phyloP scores from a whole-genome alignment of 257 asterid species.

The Gynochthodes officinalis region DNA sequence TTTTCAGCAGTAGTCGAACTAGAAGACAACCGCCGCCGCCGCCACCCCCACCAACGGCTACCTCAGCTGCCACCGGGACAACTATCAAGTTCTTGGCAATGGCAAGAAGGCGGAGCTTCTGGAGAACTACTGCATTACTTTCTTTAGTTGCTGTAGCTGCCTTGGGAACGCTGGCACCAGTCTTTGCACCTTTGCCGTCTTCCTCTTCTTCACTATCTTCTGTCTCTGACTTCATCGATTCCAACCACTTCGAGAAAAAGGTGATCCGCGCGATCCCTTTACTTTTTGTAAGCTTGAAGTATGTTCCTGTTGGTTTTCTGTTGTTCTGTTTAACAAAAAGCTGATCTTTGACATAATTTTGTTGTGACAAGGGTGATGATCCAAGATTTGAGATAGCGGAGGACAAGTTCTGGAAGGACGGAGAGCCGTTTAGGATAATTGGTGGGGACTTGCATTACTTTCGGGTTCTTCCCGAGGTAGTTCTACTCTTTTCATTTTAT shows the following conservation, averaged over 20 bases:
- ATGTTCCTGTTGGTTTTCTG: background rate
- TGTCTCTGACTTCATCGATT: constrained; percentile 21
- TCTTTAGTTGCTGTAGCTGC: constrained; percentile 38
- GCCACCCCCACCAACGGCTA: background rate
- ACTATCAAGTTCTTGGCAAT: background rate
- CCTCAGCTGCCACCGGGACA: background rate
- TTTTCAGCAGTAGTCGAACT: background rate
- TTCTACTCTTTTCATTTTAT: background rate
- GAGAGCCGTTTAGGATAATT: constrained; percentile 69
- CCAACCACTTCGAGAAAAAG: constrained; percentile 21
- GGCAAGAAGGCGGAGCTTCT: constrained; percentile 11
- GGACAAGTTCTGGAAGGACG: constrained; percentile 92
- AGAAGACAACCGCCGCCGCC: background rate
- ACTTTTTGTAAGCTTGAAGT: background rate
- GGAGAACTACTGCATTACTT: constrained; percentile 22
- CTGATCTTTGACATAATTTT: background rate
- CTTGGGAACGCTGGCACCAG: constrained; percentile 38
- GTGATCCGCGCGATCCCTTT: constrained; percentile 24
- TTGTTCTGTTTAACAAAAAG: constrained; percentile 1
- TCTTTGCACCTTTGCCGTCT: constrained; percentile 60
- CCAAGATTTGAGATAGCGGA: constrained; percentile 62
- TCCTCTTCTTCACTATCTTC: constrained; percentile 53
- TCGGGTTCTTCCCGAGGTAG: constrained; percentile 85
- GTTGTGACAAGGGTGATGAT: constrained; percentile 37
- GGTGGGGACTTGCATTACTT: constrained; percentile 96